Evolutionary conservation across 2,329 filamentous ascomycete species (phyloP).

Genomic region (Trichoderma sp.): DNA sequence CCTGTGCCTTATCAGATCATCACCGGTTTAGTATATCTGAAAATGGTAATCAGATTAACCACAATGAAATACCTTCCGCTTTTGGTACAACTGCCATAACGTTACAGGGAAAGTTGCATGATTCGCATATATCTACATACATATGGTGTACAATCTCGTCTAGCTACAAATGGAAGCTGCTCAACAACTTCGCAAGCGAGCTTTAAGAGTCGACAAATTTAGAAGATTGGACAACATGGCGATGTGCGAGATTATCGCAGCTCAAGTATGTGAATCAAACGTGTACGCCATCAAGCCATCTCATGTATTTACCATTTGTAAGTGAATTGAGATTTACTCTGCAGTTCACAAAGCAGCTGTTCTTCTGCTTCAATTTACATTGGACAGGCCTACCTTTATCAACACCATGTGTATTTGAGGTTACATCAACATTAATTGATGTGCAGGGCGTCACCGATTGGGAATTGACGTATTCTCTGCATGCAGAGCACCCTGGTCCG

Average conservation of each 20-base stretch:
- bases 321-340: neutral
- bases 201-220: neutral
- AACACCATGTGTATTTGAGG: neutral
- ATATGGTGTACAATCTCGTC: neutral
- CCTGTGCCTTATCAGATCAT: neutral
- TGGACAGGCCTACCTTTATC: neutral
- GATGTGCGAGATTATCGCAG: neutral
- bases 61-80: neutral
- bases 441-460: neutral
- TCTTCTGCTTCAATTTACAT: neutral
- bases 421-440: neutral
- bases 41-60: neutral
- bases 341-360: neutral
- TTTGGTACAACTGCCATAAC: neutral
- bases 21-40: neutral
- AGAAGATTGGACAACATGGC: neutral
- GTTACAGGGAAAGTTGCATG: neutral
- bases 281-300: neutral
- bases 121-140: neutral
- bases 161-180: slow-evolving; percentile 8
- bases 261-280: neutral
- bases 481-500: neutral
- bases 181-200: neutral
- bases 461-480: neutral
- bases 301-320: neutral